A percentile compares a stretch with the other conserved stretches of the same genome.
Evolutionary conservation across 306 rosid genomes (phyloP).

Genomic region (Luffa acutangula): DNA sequence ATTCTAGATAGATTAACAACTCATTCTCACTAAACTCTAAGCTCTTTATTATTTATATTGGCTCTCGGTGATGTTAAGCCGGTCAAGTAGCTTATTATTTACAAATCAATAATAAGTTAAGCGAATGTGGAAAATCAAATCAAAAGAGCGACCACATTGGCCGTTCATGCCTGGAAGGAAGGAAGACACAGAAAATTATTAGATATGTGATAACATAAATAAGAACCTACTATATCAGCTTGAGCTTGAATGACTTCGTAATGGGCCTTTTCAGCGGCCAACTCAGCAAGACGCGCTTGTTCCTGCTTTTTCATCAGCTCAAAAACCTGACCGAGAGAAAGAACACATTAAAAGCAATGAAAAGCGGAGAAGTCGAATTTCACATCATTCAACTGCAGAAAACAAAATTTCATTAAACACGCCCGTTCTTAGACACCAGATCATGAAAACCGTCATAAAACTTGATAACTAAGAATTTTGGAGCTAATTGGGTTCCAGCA

Average conservation of each 20-base stretch:
- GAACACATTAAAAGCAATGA: slow-evolving; percentile 3
- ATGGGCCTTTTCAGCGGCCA: slow-evolving; percentile 72
- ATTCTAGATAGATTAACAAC: too few species aligned
- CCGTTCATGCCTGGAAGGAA: background rate
- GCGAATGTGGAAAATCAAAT: background rate
- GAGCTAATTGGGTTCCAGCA: background rate
- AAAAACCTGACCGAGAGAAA: slow-evolving; percentile 46
- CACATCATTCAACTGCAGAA: background rate
- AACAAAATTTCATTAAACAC: background rate
- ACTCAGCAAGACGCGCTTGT: slow-evolving; percentile 59
- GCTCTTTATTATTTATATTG: too few species aligned
- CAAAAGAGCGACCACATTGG: background rate
- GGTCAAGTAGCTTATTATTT: background rate
- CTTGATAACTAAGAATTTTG: background rate
- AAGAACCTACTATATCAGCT: slow-evolving; percentile 52
- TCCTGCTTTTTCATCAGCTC: slow-evolving; percentile 80
- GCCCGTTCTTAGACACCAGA: background rate
- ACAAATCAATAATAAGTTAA: background rate
- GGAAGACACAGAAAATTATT: background rate
- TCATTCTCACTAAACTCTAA: too few species aligned
- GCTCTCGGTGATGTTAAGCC: too few species aligned
- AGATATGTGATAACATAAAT: background rate
- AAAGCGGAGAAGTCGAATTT: background rate
- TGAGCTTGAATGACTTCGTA: slow-evolving; percentile 63
- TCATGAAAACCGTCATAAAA: background rate